phyloP scores from a whole-genome alignment of 345 rosid genomes.

The Rhizophora apiculata region DNA sequence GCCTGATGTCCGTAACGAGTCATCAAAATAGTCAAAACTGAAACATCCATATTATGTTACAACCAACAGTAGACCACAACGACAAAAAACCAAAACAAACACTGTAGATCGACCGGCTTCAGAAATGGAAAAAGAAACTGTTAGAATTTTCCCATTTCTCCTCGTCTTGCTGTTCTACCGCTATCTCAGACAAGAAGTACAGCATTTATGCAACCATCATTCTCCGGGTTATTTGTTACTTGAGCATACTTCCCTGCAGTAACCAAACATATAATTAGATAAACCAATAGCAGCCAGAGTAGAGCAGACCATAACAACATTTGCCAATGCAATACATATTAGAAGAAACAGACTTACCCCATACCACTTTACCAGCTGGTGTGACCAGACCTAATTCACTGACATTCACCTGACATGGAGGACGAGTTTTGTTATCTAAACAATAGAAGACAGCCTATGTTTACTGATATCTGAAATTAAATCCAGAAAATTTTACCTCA shows the following conservation, averaged over 20 bases:
- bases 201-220: conserved; percentile 84
- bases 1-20: too few relatives aligned
- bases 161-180: background rate
- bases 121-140: background rate
- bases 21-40: too few relatives aligned
- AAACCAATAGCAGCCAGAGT: background rate
- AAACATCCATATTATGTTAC: too few relatives aligned
- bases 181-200: conserved; percentile 67
- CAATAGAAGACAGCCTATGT: too few relatives aligned
- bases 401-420: conserved; percentile 77
- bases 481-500: conserved; percentile 44
- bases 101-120: too few relatives aligned
- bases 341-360: conserved; percentile 53
- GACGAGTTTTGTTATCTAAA: background rate
- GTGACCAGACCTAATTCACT: conserved; percentile 95
- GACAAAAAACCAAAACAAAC: too few relatives aligned
- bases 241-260: conserved; percentile 91
- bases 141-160: background rate
- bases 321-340: background rate
- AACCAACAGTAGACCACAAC: too few relatives aligned
- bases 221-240: conserved; percentile 90
- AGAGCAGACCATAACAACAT: background rate
- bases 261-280: conserved; percentile 7
- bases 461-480: too few relatives aligned
- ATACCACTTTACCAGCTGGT: conserved; percentile 89